These are phyloP conservation scores for Tetrahymena malaccensis DNA, from an alignment of 73 alveolate genomes.

Conservation along the genomic window DNA sequence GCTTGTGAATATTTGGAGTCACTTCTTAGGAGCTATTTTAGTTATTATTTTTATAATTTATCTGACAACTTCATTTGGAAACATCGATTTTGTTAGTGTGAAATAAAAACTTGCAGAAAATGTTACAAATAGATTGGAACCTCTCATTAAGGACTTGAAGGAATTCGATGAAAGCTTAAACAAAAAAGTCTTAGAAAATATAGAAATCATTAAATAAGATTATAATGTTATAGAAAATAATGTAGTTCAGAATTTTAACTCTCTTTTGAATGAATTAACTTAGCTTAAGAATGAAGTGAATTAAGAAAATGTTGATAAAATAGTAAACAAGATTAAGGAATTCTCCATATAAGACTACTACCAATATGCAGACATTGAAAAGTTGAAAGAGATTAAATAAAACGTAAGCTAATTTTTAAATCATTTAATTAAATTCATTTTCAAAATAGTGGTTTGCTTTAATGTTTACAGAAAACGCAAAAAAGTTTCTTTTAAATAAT, in stretches of 20 bases:
- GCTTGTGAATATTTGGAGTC: conserved; percentile 86
- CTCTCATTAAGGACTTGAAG: not conserved
- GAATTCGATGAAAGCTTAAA: not conserved
- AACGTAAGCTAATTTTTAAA: not conserved
- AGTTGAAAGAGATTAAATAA: not conserved
- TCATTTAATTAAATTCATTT: not conserved
- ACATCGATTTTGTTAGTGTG: not conserved
- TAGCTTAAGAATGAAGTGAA: not conserved
- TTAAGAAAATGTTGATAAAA: not conserved
- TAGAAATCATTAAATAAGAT: not conserved
- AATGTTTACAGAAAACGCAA: too few relatives aligned
- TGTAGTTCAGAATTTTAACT: not conserved
- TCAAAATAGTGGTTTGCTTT: not conserved
- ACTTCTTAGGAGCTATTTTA: conserved; percentile 61
- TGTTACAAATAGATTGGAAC: not conserved
- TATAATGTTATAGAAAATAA: not conserved
- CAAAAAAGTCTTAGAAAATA: not conserved
- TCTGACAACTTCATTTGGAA: not conserved
- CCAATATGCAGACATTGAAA: not conserved
- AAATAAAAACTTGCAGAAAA: not conserved
- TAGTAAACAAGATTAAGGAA: not conserved
- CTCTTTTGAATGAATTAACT: not conserved
- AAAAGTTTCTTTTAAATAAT: too few relatives aligned
- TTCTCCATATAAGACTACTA: not conserved
- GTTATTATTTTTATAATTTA: conserved; percentile 11